Conservation (phyloP, 2,329 filamentous ascomycete species). For the Aureobasidium pullulans region DNA sequence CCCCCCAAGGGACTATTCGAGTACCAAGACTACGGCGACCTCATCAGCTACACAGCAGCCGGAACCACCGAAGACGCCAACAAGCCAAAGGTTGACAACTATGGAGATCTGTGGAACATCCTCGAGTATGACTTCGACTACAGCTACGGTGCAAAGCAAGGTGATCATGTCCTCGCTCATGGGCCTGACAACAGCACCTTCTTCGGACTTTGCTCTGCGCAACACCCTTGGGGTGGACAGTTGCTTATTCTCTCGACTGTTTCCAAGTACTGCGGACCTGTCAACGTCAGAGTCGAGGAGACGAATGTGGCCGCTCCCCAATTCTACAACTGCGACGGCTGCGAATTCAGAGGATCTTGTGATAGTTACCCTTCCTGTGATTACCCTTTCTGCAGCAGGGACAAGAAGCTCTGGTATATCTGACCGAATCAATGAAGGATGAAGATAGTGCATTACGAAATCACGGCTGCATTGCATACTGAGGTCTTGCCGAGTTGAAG, state of each 20-base stretch:
- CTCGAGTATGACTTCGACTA: background rate
- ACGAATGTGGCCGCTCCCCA: background rate
- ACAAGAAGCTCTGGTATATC: background rate
- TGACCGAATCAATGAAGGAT: background rate
- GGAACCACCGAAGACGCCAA: background rate
- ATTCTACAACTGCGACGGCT: constrained; percentile 2
- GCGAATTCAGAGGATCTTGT: background rate
- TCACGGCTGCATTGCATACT: too few relatives aligned
- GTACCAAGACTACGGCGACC: background rate
- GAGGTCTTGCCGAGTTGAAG: too few relatives aligned
- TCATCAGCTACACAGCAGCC: background rate
- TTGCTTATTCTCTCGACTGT: background rate
- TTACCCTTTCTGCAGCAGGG: background rate
- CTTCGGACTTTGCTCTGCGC: background rate
- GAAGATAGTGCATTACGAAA: too few relatives aligned
- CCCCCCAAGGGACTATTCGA: background rate
- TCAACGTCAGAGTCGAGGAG: background rate
- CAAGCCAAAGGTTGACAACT: background rate
- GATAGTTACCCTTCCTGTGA: background rate
- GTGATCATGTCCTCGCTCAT: background rate
- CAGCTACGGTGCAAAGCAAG: background rate
- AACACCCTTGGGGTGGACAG: background rate
- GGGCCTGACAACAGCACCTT: background rate
- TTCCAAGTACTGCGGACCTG: background rate
- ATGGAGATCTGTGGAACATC: background rate